phyloP scores from a whole-genome alignment of 1,284 basidiomycete species.

The Tylopilus sp. region DNA sequence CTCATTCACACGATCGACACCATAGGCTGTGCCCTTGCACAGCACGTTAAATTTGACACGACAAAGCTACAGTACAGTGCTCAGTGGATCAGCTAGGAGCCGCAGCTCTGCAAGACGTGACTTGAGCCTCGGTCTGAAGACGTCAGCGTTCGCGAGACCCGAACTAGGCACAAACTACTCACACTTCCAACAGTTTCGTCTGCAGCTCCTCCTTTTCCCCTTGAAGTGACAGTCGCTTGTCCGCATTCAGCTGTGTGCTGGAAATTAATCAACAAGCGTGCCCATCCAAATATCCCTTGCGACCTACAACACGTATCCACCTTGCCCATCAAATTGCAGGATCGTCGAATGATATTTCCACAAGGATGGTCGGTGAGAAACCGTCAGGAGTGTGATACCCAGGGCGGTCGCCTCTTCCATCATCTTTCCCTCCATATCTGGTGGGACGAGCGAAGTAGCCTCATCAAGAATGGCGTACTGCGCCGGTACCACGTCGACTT shows the following conservation, averaged over 20 bases:
- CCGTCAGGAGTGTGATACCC: conserved; percentile 87
- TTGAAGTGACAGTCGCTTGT: conserved; percentile 87
- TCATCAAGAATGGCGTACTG: conserved; percentile 97
- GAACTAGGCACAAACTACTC: conserved; percentile 28
- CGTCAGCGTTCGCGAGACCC: conserved; percentile 4
- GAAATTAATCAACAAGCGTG: conserved; percentile 4
- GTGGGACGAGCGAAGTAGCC: conserved; percentile 91
- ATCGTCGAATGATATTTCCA: conserved; percentile 96
- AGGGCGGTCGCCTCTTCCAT: conserved; percentile 90
- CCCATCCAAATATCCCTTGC: neutral
- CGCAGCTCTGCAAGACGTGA: conserved; percentile 69
- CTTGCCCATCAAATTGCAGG: conserved; percentile 83
- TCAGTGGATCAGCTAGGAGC: conserved; percentile 18
- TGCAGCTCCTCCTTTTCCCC: conserved; percentile 90
- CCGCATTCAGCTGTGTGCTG: conserved; percentile 87
- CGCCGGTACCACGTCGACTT: conserved; percentile 1
- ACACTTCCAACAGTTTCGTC: conserved; percentile 78
- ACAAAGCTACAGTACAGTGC: too few species aligned
- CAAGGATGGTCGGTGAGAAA: conserved; percentile 87
- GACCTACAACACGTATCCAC: conserved; percentile 80
- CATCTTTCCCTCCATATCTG: conserved; percentile 92
- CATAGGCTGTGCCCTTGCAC: too few species aligned
- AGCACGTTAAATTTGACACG: too few species aligned
- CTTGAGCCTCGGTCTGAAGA: conserved; percentile 71
- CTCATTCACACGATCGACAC: conserved; percentile 3